Evolutionary conservation across 2,329 filamentous ascomycete genomes (phyloP), one percentile per base, ranked within the genome.

Genomic region (Hortaea sp.): DNA sequence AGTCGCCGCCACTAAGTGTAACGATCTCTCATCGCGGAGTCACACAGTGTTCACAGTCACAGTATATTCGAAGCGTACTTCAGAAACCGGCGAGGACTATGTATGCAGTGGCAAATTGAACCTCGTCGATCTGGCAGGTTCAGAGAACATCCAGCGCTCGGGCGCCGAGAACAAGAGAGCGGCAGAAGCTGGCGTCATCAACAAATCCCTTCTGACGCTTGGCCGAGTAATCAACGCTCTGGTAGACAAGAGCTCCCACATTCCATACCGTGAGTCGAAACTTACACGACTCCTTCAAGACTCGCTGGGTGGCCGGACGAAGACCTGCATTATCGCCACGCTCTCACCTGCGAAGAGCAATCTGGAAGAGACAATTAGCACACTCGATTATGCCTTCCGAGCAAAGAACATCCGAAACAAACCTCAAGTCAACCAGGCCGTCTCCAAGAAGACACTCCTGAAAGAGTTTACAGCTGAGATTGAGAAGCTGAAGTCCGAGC

Each of bases 1-100:
- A 66, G 92, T 98, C n/a, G 94, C 92, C 5, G 88, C 94, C 4
- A 98, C 92, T n/a, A 97, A 97, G 67, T 98, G 92, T 77, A 98
- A 98, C 64, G 92, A 98, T 59, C 79, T 97, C 46, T 95, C 89
- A 67, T 95, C 89, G 58, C 82, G 92, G 65, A 95, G 89, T 70
- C 94, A 98, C 63, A 98, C 92, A 0, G 85, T 98, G 20, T 98
- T 98, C 62, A 97, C 92, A 6, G 86, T 98, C 49, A 95, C 90
- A 1, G 86, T 89, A 0, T 88, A 89, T 61, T 83, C 88, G 59
- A 95, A 94, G 66, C 82, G 84, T 51, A 79, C 79, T 1, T 79
- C 80, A 2, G 86, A 94, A 41, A 81, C 84, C 50, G 89, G 88
- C 4, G 89, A 97, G 61, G 90, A 97, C 51, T 89, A 85, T 59